Percentiles rank a stretch among this genome's conserved stretches.
phyloP scores from a whole-genome alignment of 805 yeast genomes.

The Barnettozyma siamensis region DNA sequence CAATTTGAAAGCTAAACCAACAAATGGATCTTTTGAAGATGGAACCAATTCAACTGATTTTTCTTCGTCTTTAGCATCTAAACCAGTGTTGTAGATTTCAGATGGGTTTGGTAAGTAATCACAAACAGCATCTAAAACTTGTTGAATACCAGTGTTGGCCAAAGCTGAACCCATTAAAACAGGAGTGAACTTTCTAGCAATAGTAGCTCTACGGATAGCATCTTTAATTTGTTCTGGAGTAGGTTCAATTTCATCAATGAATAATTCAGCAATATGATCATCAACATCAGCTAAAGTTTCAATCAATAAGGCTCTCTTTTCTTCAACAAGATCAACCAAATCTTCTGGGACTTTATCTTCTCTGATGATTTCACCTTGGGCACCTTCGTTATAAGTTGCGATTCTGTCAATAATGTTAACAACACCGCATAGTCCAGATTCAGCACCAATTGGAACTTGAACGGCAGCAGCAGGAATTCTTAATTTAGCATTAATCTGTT shows the following conservation, averaged over 20 bases:
- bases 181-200: conserved; percentile 95
- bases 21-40: conserved; percentile 70
- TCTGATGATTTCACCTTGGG: conserved; percentile 79
- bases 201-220: conserved; percentile 93
- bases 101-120: conserved; percentile 95
- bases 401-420: conserved; percentile 88
- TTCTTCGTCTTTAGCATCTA: conserved; percentile 64
- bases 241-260: conserved; percentile 86
- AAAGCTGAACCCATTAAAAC: conserved; percentile 99
- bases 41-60: conserved; percentile 71
- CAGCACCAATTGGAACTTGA: conserved; percentile 97
- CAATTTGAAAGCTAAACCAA: conserved; percentile 96
- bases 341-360: conserved; percentile 71
- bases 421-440: conserved; percentile 76
- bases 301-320: conserved; percentile 77
- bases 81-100: conserved; percentile 84
- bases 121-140: conserved; percentile 91
- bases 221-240: conserved; percentile 72
- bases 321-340: conserved; percentile 76
- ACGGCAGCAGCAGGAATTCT: conserved; percentile 95
- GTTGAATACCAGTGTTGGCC: conserved; percentile 94
- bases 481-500: conserved; percentile 80
- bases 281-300: conserved; percentile 98
- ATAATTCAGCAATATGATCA: conserved; percentile 93
- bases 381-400: conserved; percentile 84